Percentiles rank a stretch among this genome's conserved stretches.
phyloP scores from a whole-genome alignment of 768 basidiomycete species.

The Russula brevipes region DNA sequence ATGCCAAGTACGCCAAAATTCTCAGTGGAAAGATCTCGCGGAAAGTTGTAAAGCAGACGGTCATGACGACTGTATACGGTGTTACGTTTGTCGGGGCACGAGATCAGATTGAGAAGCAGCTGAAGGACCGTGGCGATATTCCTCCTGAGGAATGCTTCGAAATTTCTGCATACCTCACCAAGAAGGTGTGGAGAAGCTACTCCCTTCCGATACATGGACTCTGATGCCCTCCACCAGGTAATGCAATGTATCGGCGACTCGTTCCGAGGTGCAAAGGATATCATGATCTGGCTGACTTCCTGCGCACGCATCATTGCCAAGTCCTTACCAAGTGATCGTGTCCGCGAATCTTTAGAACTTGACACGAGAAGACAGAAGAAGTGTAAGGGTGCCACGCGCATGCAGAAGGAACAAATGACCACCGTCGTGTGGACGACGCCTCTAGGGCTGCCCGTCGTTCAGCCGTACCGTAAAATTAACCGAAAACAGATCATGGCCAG shows the following conservation, averaged over 20 bases:
- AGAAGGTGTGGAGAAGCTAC: slow-evolving; percentile 44
- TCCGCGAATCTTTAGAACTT: slow-evolving; percentile 42
- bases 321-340: slow-evolving; percentile 70
- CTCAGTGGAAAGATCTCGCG: slow-evolving; percentile 76
- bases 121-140: slow-evolving; percentile 70
- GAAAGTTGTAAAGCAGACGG: slow-evolving; percentile 98
- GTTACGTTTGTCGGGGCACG: slow-evolving; percentile 94
- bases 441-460: slow-evolving; percentile 91
- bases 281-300: slow-evolving; percentile 86
- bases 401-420: slow-evolving; percentile 90
- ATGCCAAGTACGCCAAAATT: slow-evolving; percentile 52
- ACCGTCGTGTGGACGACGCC: slow-evolving; percentile 95
- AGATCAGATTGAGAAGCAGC: slow-evolving; percentile 88
- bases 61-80: slow-evolving; percentile 99
- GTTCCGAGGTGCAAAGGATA: slow-evolving; percentile 86
- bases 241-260: slow-evolving; percentile 84
- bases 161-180: slow-evolving; percentile 75
- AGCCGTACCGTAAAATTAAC: slow-evolving; percentile 84
- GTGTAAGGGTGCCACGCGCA: slow-evolving; percentile 31
- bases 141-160: slow-evolving; percentile 67
- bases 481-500: slow-evolving; percentile 81
- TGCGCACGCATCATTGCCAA: slow-evolving; percentile 82
- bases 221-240: slow-evolving; percentile 37
- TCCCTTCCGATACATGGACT: not conserved
- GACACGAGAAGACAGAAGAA: slow-evolving; percentile 16